These are phyloP conservation scores for Solanum appendiculatum DNA, from an alignment of 257 asterid species.

Conservation along the genomic window DNA sequence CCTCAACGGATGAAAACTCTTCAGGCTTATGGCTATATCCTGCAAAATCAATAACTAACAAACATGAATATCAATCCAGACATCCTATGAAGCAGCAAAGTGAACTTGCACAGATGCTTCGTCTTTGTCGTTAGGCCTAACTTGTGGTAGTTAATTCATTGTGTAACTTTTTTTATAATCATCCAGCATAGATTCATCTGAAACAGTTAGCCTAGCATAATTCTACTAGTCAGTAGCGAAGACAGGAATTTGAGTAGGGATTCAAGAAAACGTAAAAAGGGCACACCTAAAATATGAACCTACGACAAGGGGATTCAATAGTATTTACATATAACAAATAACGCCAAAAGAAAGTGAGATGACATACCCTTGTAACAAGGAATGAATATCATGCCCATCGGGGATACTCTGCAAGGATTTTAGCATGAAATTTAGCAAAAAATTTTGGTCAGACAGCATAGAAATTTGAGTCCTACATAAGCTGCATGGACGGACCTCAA, in stretches of 20 bases:
- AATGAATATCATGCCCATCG: conserved; percentile 95
- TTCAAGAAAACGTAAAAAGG: background rate
- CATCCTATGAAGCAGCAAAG: background rate
- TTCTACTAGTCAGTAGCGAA: background rate
- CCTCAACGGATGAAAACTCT: conserved; percentile 45
- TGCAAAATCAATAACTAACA: conserved; percentile 3
- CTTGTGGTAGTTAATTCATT: background rate
- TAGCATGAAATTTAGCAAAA: background rate
- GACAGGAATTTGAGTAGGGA: background rate
- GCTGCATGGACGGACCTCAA: background rate
- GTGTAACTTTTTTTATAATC: background rate
- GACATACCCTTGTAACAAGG: conserved; percentile 88
- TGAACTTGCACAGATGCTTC: background rate
- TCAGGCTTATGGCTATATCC: conserved; percentile 86
- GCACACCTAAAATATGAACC: background rate
- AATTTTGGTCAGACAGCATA: background rate
- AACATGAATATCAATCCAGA: background rate
- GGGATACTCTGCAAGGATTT: conserved; percentile 58
- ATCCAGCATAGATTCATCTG: background rate
- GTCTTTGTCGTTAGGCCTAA: background rate
- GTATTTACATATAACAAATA: background rate
- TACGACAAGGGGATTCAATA: background rate
- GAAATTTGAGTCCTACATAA: background rate
- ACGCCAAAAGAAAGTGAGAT: background rate
- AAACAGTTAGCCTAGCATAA: background rate